These are phyloP conservation scores for Fusarium sp. DNA, from an alignment of 2,329 filamentous ascomycete species.

Conservation along the genomic window DNA sequence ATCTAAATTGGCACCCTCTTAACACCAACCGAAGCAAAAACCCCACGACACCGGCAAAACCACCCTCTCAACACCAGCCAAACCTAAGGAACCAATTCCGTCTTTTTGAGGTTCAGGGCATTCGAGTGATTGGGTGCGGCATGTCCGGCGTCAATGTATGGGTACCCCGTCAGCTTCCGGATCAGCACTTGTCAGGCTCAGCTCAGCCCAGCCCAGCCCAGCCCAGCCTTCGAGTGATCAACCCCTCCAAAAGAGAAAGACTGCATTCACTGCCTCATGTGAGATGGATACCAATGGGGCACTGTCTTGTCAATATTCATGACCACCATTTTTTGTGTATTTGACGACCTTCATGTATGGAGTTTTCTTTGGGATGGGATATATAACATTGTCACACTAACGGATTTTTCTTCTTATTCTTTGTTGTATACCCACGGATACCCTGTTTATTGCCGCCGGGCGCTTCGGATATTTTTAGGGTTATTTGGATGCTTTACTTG, in stretches of 20 bases:
- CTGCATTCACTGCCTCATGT: constrained; percentile 22
- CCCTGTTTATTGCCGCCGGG: constrained; percentile 29
- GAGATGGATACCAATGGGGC: constrained; percentile 6
- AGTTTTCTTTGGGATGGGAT: constrained; percentile 16
- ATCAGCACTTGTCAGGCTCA: constrained; percentile 34
- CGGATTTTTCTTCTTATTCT: constrained; percentile 14
- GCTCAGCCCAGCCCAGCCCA: constrained; percentile 4
- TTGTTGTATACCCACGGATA: constrained; percentile 31
- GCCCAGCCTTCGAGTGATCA: constrained; percentile 7
- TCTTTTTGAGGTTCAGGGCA: constrained; percentile 12
- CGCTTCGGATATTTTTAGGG: constrained; percentile 15
- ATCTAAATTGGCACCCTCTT: constrained; percentile 1
- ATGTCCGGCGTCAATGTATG: constrained; percentile 32
- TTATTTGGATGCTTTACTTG: background rate
- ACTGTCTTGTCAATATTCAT: constrained; percentile 9
- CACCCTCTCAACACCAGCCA: background rate
- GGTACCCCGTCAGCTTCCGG: constrained; percentile 37
- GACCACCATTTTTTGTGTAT: constrained; percentile 13
- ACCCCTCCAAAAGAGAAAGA: background rate
- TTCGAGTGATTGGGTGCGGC: constrained; percentile 34
- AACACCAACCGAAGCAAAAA: constrained; percentile 11
- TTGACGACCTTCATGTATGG: constrained; percentile 23
- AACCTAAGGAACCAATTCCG: background rate
- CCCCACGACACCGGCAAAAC: background rate
- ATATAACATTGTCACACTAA: background rate